Percentiles rank a stretch among this genome's conserved stretches.
Evolutionary conservation across 495 filamentous ascomycete genomes (phyloP).

Genomic region (Penicillium egyptiacum): DNA sequence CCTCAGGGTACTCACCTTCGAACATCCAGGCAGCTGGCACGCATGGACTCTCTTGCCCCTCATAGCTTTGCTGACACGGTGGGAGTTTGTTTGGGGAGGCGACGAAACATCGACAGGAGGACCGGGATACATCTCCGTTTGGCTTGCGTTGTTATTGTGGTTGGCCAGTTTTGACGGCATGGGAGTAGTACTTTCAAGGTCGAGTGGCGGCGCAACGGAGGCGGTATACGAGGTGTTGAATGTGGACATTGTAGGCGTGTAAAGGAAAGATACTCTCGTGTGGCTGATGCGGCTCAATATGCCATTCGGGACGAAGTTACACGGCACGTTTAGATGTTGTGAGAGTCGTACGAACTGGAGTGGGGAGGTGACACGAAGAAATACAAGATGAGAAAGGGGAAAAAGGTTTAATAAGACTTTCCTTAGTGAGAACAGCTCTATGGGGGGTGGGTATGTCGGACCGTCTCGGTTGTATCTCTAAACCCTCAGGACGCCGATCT

Average conservation of each 20-base stretch:
- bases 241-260: background rate
- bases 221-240: background rate
- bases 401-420: conserved; percentile 3
- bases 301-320: background rate
- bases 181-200: background rate
- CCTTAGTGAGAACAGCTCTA: background rate
- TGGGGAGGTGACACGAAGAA: background rate
- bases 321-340: background rate
- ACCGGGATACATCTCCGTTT: background rate
- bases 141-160: background rate
- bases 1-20: conserved; percentile 48
- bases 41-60: conserved; percentile 74
- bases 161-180: background rate
- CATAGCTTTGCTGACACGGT: conserved; percentile 73
- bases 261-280: background rate
- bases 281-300: background rate
- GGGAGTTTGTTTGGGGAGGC: conserved; percentile 25
- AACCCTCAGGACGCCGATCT: background rate
- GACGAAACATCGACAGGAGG: background rate
- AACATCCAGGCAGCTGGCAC: conserved; percentile 57
- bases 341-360: background rate
- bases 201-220: background rate
- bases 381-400: background rate
- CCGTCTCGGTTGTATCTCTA: background rate
- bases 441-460: background rate